Conservation (phyloP, 441 rosid genomes). For the California macrophylla region DNA sequence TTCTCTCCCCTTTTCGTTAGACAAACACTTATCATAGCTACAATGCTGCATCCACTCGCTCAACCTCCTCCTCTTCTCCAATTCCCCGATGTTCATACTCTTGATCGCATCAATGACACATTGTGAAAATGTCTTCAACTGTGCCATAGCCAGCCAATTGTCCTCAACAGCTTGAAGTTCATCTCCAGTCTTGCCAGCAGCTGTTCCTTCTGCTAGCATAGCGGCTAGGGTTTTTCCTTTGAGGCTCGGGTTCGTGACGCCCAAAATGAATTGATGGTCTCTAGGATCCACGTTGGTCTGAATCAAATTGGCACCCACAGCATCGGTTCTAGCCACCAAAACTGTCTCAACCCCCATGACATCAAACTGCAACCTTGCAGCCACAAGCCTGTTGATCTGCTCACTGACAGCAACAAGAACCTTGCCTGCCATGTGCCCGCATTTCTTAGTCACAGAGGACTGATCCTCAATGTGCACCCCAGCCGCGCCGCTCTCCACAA, state of each 20-base stretch:
- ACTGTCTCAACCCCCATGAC: slow-evolving; percentile 89
- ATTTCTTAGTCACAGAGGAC: slow-evolving; percentile 84
- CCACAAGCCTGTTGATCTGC: slow-evolving; percentile 79
- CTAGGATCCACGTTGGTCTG: slow-evolving; percentile 71
- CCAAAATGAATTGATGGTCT: slow-evolving; percentile 83
- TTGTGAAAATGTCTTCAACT: slow-evolving; percentile 64
- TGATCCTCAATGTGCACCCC: slow-evolving; percentile 93
- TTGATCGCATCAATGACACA: slow-evolving; percentile 52
- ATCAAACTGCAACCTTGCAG: slow-evolving; percentile 84
- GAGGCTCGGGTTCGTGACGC: slow-evolving; percentile 66
- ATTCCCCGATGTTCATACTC: slow-evolving; percentile 36
- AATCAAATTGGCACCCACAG: slow-evolving; percentile 67
- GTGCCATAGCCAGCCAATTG: slow-evolving; percentile 62
- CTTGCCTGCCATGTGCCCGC: slow-evolving; percentile 94
- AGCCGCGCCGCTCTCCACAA: slow-evolving; percentile 86
- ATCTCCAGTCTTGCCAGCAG: slow-evolving; percentile 57
- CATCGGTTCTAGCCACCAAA: slow-evolving; percentile 80
- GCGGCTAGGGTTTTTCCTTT: slow-evolving; percentile 51
- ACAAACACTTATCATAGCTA: slow-evolving; percentile 55
- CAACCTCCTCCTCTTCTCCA: slow-evolving; percentile 42
- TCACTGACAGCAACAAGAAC: slow-evolving; percentile 83
- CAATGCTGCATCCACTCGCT: slow-evolving; percentile 61
- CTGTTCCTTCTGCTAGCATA: slow-evolving; percentile 61
- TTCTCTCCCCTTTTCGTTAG: slow-evolving; percentile 58
- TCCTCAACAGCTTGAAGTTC: slow-evolving; percentile 74